A percentile compares a stretch with the other conserved stretches of the same genome.
Evolutionary conservation across 257 asterid genomes (phyloP).

Genomic region (Penstemon newberryi): DNA sequence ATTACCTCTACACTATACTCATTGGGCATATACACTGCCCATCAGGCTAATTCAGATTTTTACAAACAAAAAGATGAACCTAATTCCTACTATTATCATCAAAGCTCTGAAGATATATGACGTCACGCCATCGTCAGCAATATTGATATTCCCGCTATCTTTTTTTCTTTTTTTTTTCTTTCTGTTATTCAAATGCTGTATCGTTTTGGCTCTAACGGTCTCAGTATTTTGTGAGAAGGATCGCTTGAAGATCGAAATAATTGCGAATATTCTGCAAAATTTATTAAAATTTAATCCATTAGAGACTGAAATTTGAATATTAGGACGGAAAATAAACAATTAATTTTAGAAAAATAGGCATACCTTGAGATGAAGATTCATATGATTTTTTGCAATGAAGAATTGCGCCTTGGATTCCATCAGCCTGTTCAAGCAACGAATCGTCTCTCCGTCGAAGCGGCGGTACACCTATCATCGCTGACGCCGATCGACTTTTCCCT

Average conservation of each 20-base stretch:
- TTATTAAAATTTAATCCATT: background rate
- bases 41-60: constrained; percentile 29
- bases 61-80: constrained; percentile 28
- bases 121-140: constrained; percentile 30
- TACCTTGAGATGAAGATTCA: constrained; percentile 44
- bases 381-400: constrained; percentile 57
- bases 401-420: constrained; percentile 66
- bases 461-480: constrained; percentile 41
- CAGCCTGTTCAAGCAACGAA: constrained; percentile 59
- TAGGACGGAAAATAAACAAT: no score
- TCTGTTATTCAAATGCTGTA: constrained; percentile 48
- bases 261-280: constrained; percentile 39
- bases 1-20: constrained; percentile 27
- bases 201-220: constrained; percentile 39
- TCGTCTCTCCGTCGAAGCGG: constrained; percentile 66
- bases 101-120: constrained; percentile 20
- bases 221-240: constrained; percentile 28
- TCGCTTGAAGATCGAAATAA: constrained; percentile 37
- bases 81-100: constrained; percentile 35
- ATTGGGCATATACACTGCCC: constrained; percentile 36
- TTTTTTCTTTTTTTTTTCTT: background rate
- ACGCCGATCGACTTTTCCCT: constrained; percentile 65
- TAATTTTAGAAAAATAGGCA: background rate
- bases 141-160: constrained; percentile 25
- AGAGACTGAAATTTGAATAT: background rate